phyloP scores from a whole-genome alignment of 257 asterid species.

The Coffea canephora region DNA sequence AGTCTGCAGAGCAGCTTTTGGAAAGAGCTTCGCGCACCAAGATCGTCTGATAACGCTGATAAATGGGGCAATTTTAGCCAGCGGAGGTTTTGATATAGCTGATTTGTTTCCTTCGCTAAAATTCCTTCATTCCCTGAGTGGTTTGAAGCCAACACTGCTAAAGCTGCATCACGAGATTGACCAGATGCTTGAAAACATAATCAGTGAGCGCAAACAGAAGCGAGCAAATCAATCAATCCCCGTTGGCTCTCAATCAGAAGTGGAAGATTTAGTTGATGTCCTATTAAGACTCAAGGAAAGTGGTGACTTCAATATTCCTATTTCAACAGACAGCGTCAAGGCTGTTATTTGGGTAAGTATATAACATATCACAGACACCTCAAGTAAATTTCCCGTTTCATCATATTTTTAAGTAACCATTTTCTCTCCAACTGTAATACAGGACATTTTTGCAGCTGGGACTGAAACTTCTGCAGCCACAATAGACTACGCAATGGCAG shows the following conservation, averaged over 20 bases:
- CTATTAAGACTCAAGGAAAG: not conserved
- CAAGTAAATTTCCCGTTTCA: too few relatives aligned
- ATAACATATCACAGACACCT: not conserved
- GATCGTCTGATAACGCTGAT: not conserved
- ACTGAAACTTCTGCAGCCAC: slow-evolving; percentile 21
- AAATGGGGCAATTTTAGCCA: not conserved
- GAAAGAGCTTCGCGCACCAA: slow-evolving; percentile 16
- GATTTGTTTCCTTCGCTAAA: slow-evolving; percentile 28
- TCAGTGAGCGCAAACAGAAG: slow-evolving; percentile 15
- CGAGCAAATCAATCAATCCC: not conserved
- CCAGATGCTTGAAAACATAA: not conserved
- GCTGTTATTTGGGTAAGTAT: slow-evolving; percentile 6
- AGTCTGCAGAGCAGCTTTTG: slow-evolving; percentile 21
- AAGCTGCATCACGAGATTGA: slow-evolving; percentile 9
- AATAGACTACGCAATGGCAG: slow-evolving; percentile 28
- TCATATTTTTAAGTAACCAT: not conserved
- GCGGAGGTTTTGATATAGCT: slow-evolving; percentile 22
- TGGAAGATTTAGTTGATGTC: slow-evolving; percentile 17
- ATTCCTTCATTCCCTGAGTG: slow-evolving; percentile 13
- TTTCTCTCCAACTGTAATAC: not conserved
- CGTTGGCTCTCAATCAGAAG: not conserved
- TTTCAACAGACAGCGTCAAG: slow-evolving; percentile 1
- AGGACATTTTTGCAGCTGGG: slow-evolving; percentile 30
- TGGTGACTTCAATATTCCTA: not conserved
- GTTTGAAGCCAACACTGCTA: slow-evolving; percentile 14